Percentiles rank a stretch among this genome's conserved stretches.
phyloP scores from a whole-genome alignment of 208 protist species.

The Leishmania turanica region DNA sequence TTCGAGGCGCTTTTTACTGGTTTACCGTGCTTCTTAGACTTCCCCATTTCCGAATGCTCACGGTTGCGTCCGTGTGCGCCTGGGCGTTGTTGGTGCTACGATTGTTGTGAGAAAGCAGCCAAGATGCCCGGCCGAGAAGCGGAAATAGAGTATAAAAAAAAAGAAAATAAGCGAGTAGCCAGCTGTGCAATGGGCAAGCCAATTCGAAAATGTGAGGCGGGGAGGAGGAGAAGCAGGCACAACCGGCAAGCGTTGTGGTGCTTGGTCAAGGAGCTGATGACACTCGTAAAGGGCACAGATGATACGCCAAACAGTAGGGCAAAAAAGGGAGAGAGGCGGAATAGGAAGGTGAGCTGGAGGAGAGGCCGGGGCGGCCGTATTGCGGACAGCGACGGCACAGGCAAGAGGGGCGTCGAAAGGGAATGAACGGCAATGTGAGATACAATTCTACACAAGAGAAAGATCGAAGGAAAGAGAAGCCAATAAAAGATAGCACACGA shows the following conservation, averaged over 20 bases:
- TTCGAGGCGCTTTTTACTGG: conserved; percentile 40
- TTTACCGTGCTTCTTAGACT: conserved; percentile 53
- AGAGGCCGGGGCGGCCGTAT: not conserved
- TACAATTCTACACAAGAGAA: not conserved
- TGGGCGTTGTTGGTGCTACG: not conserved
- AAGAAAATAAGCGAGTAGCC: not conserved
- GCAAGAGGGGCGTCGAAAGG: not conserved
- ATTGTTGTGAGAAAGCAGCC: not conserved
- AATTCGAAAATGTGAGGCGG: not conserved
- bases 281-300: not conserved
- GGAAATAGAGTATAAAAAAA: conserved; percentile 2
- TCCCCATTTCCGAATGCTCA: conserved; percentile 32
- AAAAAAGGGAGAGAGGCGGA: not conserved
- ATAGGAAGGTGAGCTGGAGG: not conserved
- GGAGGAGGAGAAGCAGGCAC: not conserved
- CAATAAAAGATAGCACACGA: conserved; percentile 1
- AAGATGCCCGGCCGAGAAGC: not conserved
- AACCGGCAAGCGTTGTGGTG: not conserved
- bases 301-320: not conserved
- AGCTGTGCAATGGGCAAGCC: not conserved
- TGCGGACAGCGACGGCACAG: conserved; percentile 4
- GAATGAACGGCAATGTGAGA: not conserved
- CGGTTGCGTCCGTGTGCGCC: not conserved
- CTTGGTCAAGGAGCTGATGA: not conserved
- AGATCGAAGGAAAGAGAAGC: not conserved